Conservation (phyloP, 495 filamentous ascomycete species). For the Extremus antarcticus region DNA sequence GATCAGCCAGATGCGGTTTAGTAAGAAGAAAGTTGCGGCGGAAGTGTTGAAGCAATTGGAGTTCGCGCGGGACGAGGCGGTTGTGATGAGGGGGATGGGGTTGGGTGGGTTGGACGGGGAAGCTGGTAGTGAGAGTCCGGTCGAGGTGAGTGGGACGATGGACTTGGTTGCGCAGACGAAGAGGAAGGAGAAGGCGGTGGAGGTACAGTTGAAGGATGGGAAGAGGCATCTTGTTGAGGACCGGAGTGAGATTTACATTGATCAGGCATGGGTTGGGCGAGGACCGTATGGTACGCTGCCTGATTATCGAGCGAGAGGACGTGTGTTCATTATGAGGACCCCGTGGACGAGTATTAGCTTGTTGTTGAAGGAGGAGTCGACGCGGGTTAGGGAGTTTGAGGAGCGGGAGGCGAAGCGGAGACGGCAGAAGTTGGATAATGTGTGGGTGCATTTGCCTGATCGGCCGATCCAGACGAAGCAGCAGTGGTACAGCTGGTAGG, state of each 20-base stretch:
- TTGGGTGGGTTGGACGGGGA: constrained; percentile 38
- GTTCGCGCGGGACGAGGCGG: constrained; percentile 63
- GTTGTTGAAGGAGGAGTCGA: constrained; percentile 85
- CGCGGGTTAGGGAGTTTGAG: constrained; percentile 63
- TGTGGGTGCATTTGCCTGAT: constrained; percentile 81
- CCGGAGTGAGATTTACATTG: constrained; percentile 68
- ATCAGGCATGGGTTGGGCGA: constrained; percentile 82
- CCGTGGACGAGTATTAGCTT: constrained; percentile 66
- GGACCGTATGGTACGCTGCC: constrained; percentile 45
- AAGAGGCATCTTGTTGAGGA: constrained; percentile 43
- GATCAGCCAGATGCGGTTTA: constrained; percentile 88
- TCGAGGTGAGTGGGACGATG: neutral
- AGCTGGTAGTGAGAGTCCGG: neutral
- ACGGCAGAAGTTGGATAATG: constrained; percentile 41
- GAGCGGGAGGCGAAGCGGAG: constrained; percentile 63
- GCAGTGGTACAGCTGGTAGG: constrained; percentile 52
- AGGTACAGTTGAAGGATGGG: constrained; percentile 30
- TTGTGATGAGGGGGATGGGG: constrained; percentile 75
- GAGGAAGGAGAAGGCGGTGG: constrained; percentile 6
- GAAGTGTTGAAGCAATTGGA: constrained; percentile 69
- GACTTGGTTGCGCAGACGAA: neutral
- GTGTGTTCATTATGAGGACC: constrained; percentile 46
- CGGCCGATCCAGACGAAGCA: constrained; percentile 64
- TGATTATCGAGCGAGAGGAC: constrained; percentile 60
- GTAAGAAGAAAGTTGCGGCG: constrained; percentile 80